Base-by-base conservation (phyloP, 1,139 yeast genomes). In the Geotrichum cucujoidarum region DNA sequence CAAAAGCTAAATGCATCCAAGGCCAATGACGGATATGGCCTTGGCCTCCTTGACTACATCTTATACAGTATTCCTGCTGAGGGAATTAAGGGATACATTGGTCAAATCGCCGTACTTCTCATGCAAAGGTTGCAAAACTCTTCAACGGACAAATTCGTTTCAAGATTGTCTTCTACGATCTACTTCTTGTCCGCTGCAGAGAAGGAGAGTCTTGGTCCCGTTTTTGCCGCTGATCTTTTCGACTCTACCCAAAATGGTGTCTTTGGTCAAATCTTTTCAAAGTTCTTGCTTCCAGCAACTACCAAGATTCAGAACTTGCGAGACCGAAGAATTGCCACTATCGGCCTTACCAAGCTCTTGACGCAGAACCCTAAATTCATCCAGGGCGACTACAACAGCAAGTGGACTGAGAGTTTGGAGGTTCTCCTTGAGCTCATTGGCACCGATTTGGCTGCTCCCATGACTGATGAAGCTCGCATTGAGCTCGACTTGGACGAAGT, bases 1-100 rank as follows among this genome's bases (percentile, higher is more conserved):
- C 98, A 94, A 69, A 89, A 90, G 63, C 73, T 94, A 54, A 80
- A 92, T 47, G 81, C 97, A 1, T 87, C 97, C 0, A 85, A 83
- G 59, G 76, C 79, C 16, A 84, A 88, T 60, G 97, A 92, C 58
- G 67, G 69, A 35, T 76, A 80, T 60, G 97, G 97, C 2, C 83
- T 94, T 63, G 97, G 92, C 52, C 70, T 94, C 41, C 68, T 94
- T 42, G 92, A 86, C 62, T 71, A 77, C 7, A 80, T 94, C 40
- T 66, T 90, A 48, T 63, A 79, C 42, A 70, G 75, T 52, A 69
- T 89, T 39, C 81, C 88, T 5, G 58, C 78, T 45, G 63, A 62
- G 1, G 57, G 65, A 2, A 65, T 89, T 46, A 69, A 74, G 45
- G 76, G 74, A n/a, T 87, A 74, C 59, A 64, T 83, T 53, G 80